Conservation (phyloP, 345 rosid genomes). For the Dimocarpus longan region DNA sequence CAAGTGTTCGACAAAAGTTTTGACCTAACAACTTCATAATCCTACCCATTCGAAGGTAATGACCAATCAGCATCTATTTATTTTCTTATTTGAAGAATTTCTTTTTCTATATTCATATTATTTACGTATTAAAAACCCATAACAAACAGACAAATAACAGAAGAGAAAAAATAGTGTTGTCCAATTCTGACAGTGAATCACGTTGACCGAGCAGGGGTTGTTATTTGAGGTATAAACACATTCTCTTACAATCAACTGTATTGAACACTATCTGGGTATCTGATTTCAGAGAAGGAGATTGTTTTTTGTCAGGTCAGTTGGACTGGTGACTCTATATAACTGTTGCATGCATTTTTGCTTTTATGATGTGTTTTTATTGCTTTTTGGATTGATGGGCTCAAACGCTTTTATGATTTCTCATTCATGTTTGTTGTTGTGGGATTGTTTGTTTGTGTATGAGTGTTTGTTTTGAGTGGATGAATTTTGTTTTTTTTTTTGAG, state of each 20-base stretch:
- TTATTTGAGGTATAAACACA: neutral
- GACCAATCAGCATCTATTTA: too few species aligned
- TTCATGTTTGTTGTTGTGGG: neutral
- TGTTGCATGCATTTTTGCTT: neutral
- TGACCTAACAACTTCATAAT: too few species aligned
- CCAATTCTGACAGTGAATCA: neutral
- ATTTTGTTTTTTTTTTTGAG: neutral
- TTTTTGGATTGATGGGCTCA: neutral
- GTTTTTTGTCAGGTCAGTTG: neutral
- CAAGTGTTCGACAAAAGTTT: too few species aligned
- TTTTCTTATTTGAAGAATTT: too few species aligned
- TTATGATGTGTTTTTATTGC: neutral
- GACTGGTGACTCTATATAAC: neutral
- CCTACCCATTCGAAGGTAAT: too few species aligned
- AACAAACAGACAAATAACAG: too few species aligned
- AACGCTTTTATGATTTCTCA: neutral
- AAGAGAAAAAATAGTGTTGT: neutral
- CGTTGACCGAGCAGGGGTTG: neutral
- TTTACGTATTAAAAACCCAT: too few species aligned
- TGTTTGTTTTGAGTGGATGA: neutral
- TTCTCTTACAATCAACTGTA: neutral
- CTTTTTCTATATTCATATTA: too few species aligned
- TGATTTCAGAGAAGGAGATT: neutral
- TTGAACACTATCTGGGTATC: neutral
- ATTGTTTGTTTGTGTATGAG: neutral